phyloP scores from a whole-genome alignment of 805 yeast genomes.

The Hanseniaspora singularis region DNA sequence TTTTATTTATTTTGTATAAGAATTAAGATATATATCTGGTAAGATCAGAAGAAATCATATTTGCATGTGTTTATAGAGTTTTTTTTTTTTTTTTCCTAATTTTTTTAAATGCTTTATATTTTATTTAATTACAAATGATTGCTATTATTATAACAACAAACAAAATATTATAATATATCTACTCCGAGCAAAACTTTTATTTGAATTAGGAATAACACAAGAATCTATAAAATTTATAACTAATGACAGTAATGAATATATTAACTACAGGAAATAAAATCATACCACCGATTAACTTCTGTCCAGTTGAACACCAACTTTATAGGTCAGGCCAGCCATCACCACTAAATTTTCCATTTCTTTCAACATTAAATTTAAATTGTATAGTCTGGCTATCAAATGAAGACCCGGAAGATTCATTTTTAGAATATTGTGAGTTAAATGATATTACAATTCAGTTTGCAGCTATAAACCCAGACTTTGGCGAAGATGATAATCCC shows the following conservation, averaged over 20 bases:
- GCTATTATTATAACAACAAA: no score
- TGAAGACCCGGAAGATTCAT: constrained; percentile 87
- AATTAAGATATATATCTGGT: no score
- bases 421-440: constrained; percentile 67
- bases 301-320: constrained; percentile 81
- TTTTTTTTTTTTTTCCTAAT: neutral
- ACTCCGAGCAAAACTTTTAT: no score
- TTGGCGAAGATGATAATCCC: constrained; percentile 61
- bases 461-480: constrained; percentile 69
- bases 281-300: constrained; percentile 89
- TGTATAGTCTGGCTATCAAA: constrained; percentile 89
- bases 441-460: constrained; percentile 67
- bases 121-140: no score
- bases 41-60: no score
- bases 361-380: constrained; percentile 57
- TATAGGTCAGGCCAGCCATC: constrained; percentile 93
- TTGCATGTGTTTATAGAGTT: neutral
- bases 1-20: neutral
- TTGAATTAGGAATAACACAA: no score
- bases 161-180: neutral
- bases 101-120: neutral
- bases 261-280: constrained; percentile 45
- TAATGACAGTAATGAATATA: constrained; percentile 3
- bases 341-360: constrained; percentile 78
- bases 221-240: neutral